Evolutionary conservation across 2,329 filamentous ascomycete genomes (phyloP).

Genomic region (Dactylellina parvicollis): DNA sequence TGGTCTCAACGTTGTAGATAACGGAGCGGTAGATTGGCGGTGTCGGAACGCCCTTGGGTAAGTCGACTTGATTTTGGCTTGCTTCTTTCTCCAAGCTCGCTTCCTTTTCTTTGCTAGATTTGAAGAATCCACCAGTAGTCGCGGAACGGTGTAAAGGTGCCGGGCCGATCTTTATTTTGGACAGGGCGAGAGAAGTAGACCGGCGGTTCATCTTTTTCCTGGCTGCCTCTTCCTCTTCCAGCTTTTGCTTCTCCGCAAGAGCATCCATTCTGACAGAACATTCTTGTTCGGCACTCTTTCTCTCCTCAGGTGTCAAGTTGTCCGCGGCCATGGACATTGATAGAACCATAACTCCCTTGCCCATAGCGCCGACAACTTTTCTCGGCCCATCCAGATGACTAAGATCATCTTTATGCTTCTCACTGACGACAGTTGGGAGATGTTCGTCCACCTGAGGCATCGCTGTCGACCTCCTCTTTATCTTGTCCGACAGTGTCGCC

Average conservation of each 20-base stretch:
- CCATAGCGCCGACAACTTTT: slow-evolving; percentile 56
- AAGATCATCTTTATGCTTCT: slow-evolving; percentile 44
- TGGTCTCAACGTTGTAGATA: slow-evolving; percentile 55
- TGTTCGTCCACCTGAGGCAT: slow-evolving; percentile 4
- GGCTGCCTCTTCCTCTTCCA: slow-evolving; percentile 26
- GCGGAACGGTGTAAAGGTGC: slow-evolving; percentile 23
- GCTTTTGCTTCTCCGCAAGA: slow-evolving; percentile 17
- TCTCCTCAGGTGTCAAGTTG: slow-evolving; percentile 41
- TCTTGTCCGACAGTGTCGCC: slow-evolving; percentile 31
- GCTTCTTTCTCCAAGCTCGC: slow-evolving; percentile 13
- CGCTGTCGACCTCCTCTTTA: slow-evolving; percentile 43
- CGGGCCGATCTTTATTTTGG: slow-evolving; percentile 3
- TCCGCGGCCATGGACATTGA: slow-evolving; percentile 50
- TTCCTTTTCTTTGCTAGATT: slow-evolving; percentile 30
- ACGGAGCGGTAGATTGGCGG: slow-evolving; percentile 31
- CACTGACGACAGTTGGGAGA: slow-evolving; percentile 22
- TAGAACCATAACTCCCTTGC: slow-evolving; percentile 55
- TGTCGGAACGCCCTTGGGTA: slow-evolving; percentile 2
- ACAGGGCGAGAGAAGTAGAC: slow-evolving; percentile 11
- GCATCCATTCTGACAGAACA: slow-evolving; percentile 14
- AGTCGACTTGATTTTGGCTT: neutral
- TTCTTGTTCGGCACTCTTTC: slow-evolving; percentile 37
- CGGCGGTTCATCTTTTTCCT: slow-evolving; percentile 32
- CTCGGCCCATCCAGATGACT: slow-evolving; percentile 44
- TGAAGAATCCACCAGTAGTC: slow-evolving; percentile 46